These are phyloP conservation scores for Xylariaceae sp. DNA, from an alignment of 2,329 filamentous ascomycete genomes.

Conservation along the genomic window DNA sequence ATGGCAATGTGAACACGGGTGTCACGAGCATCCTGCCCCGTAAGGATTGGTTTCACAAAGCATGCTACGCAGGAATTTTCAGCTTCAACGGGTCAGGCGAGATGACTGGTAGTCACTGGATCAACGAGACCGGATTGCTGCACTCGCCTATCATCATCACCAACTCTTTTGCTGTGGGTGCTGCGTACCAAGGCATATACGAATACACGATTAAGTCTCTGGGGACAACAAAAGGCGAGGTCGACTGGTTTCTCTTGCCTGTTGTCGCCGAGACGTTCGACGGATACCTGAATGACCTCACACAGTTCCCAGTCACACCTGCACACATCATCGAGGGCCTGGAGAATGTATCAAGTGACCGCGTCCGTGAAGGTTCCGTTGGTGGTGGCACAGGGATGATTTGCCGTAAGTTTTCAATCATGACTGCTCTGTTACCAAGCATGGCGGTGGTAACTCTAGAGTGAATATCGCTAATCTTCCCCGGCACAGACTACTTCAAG, in stretches of 20 bases:
- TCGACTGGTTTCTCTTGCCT: constrained; percentile 62
- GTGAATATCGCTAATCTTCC: background rate
- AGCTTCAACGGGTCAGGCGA: constrained; percentile 70
- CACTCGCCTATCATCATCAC: constrained; percentile 67
- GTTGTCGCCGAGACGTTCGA: constrained; percentile 70
- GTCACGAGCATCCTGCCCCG: constrained; percentile 58
- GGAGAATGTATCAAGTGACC: constrained; percentile 54
- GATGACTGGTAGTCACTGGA: constrained; percentile 67
- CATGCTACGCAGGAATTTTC: constrained; percentile 59
- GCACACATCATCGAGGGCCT: constrained; percentile 63
- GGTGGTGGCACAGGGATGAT: constrained; percentile 68
- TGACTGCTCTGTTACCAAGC: background rate
- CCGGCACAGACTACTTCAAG: constrained; percentile 62
- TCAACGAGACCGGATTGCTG: constrained; percentile 66
- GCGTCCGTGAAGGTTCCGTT: constrained; percentile 66
- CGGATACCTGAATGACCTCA: constrained; percentile 64
- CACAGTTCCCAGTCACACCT: constrained; percentile 60
- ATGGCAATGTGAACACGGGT: constrained; percentile 54
- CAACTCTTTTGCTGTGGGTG: constrained; percentile 63
- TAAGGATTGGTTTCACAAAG: constrained; percentile 51
- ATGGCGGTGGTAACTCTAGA: background rate
- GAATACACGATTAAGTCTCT: constrained; percentile 59
- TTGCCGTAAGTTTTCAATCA: constrained; percentile 33
- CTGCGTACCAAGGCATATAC: constrained; percentile 64
- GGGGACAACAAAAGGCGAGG: constrained; percentile 49